These are phyloP conservation scores for Mrakia frigida DNA, from an alignment of 768 basidiomycete genomes.

Conservation along the genomic window DNA sequence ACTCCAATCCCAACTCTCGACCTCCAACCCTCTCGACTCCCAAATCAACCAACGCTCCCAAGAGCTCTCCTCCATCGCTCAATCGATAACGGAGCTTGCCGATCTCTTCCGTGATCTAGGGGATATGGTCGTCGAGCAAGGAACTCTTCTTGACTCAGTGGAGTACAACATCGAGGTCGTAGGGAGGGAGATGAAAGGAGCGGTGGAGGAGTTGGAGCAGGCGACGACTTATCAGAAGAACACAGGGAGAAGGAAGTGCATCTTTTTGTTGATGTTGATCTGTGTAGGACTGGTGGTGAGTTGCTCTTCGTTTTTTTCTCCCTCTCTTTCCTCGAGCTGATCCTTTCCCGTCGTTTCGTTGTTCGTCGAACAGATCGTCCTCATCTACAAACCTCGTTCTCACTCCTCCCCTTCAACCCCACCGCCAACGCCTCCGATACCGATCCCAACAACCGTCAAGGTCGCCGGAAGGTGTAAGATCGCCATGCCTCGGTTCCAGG, in stretches of 20 bases:
- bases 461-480: neutral
- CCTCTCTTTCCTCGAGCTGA: neutral
- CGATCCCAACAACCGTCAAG: neutral
- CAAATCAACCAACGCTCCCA: slow-evolving; percentile 42
- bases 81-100: slow-evolving; percentile 81
- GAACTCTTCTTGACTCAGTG: slow-evolving; percentile 89
- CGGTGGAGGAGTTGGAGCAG: slow-evolving; percentile 72
- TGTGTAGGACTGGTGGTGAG: slow-evolving; percentile 69
- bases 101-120: slow-evolving; percentile 96
- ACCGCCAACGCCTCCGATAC: neutral
- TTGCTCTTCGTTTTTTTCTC: neutral
- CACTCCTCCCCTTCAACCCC: neutral
- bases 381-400: slow-evolving; percentile 82
- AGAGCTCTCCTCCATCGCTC: slow-evolving; percentile 76
- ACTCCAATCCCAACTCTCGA: slow-evolving; percentile 41
- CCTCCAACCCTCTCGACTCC: slow-evolving; percentile 42
- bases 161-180: slow-evolving; percentile 98
- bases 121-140: slow-evolving; percentile 91
- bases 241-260: slow-evolving; percentile 86
- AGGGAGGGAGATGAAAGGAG: slow-evolving; percentile 69
- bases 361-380: slow-evolving; percentile 51
- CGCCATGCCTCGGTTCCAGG: neutral
- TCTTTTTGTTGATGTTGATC: slow-evolving; percentile 81
- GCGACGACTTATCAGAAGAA: slow-evolving; percentile 92
- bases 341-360: neutral